These are phyloP conservation scores for Lasiosphaeria ovina DNA, from an alignment of 495 filamentous ascomycete species.

Conservation along the genomic window DNA sequence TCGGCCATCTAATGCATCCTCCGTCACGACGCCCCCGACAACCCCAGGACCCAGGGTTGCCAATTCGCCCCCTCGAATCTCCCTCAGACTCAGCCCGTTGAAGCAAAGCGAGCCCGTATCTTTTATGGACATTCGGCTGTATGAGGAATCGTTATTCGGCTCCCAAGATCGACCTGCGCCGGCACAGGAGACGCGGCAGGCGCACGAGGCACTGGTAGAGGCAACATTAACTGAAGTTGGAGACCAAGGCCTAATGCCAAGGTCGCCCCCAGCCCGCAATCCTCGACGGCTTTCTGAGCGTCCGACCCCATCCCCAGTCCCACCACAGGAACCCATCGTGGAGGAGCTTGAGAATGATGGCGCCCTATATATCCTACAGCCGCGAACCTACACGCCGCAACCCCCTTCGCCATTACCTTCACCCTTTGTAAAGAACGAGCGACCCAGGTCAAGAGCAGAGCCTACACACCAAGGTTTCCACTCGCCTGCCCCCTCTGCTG, in stretches of 20 bases:
- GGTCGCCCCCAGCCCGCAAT: slow-evolving; percentile 27
- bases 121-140: slow-evolving; percentile 22
- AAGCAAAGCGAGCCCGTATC: slow-evolving; percentile 10
- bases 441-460: slow-evolving; percentile 10
- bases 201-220: neutral
- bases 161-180: neutral
- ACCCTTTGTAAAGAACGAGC: slow-evolving; percentile 25
- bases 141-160: neutral
- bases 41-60: slow-evolving; percentile 24
- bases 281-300: slow-evolving; percentile 29
- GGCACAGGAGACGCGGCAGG: neutral
- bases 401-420: slow-evolving; percentile 49
- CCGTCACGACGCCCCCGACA: slow-evolving; percentile 22
- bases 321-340: slow-evolving; percentile 10
- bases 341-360: slow-evolving; percentile 27
- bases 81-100: slow-evolving; percentile 32
- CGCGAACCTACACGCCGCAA: slow-evolving; percentile 53
- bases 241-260: neutral
- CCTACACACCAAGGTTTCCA: slow-evolving; percentile 3
- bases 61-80: slow-evolving; percentile 31
- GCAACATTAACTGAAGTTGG: neutral
- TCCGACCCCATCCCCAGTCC: slow-evolving; percentile 17
- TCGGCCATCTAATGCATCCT: slow-evolving; percentile 27
- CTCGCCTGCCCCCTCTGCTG: neutral
- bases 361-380: slow-evolving; percentile 48